Evolutionary conservation across 176 grass and related monocot genomes (phyloP).

Genomic region (Areca catechu): DNA sequence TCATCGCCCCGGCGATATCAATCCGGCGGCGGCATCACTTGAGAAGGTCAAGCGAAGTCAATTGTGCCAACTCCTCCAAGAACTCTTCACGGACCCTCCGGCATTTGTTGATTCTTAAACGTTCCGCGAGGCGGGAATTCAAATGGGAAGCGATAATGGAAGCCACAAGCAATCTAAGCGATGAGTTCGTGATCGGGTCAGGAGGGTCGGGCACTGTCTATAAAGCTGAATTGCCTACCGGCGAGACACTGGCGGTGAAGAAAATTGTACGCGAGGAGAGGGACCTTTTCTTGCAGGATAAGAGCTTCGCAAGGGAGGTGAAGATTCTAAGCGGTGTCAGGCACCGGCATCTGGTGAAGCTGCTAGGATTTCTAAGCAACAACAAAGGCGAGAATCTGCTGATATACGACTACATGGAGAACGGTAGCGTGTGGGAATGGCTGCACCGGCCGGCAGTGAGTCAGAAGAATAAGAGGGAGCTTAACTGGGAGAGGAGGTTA

Average conservation of each 20-base stretch:
- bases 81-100: constrained; percentile 36
- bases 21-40: constrained; percentile 10
- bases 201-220: constrained; percentile 87
- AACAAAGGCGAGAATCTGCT: constrained; percentile 43
- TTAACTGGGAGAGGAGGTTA: constrained; percentile 63
- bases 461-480: constrained; percentile 32
- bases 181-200: constrained; percentile 68
- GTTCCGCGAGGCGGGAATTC: constrained; percentile 58
- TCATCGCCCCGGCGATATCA: constrained; percentile 26
- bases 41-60: constrained; percentile 41
- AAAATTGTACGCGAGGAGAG: constrained; percentile 43
- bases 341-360: constrained; percentile 93
- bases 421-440: constrained; percentile 86
- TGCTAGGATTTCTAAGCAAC: constrained; percentile 60
- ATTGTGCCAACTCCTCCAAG: constrained; percentile 48
- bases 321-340: constrained; percentile 67
- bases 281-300: constrained; percentile 47
- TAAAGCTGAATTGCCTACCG: constrained; percentile 50
- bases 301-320: constrained; percentile 70
- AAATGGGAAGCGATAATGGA: constrained; percentile 98
- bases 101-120: constrained; percentile 45
- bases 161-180: constrained; percentile 68
- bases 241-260: constrained; percentile 92
- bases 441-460: constrained; percentile 41
- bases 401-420: constrained; percentile 97